Evolutionary conservation across 345 rosid species (phyloP).

Genomic region (Lumnitzera racemosa): DNA sequence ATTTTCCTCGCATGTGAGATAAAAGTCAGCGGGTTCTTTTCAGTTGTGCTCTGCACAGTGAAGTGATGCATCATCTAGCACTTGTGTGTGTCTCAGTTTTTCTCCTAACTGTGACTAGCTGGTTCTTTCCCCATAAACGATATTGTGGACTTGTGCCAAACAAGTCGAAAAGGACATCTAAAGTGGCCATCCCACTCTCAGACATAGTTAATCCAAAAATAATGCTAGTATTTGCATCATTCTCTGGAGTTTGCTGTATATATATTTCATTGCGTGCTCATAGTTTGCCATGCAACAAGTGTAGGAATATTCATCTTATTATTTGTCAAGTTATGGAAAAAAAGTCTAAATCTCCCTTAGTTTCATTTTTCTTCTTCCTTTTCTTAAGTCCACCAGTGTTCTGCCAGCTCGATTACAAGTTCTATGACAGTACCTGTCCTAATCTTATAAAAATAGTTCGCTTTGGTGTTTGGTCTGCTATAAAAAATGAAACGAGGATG

Average conservation of each 20-base stretch:
- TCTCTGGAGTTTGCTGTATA: background rate
- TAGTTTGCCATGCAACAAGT: background rate
- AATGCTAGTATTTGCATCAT: background rate
- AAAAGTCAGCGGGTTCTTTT: slow-evolving; percentile 27
- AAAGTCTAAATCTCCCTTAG: slow-evolving; percentile 11
- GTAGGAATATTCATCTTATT: background rate
- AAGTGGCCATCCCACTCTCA: slow-evolving; percentile 28
- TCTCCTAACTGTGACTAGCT: slow-evolving; percentile 16
- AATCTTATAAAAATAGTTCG: slow-evolving; percentile 33
- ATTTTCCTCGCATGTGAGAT: slow-evolving; percentile 17
- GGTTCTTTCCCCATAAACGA: slow-evolving; percentile 11
- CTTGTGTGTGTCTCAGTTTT: slow-evolving; percentile 14
- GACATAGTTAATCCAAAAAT: background rate
- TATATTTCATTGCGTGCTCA: background rate
- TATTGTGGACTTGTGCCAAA: slow-evolving; percentile 40
- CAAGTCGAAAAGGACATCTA: slow-evolving; percentile 21
- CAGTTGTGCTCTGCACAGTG: slow-evolving; percentile 10
- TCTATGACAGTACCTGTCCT: slow-evolving; percentile 44
- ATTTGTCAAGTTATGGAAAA: slow-evolving; percentile 22
- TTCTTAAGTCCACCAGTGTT: slow-evolving; percentile 23
- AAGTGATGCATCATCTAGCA: slow-evolving; percentile 21
- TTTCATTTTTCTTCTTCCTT: slow-evolving; percentile 19
- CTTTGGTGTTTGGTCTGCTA: slow-evolving; percentile 41
- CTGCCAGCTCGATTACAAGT: slow-evolving; percentile 50
- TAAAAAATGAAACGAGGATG: slow-evolving; percentile 54